These are phyloP conservation scores for Neostapfia colusana DNA, from an alignment of 176 grass and related monocot genomes.

Conservation along the genomic window DNA sequence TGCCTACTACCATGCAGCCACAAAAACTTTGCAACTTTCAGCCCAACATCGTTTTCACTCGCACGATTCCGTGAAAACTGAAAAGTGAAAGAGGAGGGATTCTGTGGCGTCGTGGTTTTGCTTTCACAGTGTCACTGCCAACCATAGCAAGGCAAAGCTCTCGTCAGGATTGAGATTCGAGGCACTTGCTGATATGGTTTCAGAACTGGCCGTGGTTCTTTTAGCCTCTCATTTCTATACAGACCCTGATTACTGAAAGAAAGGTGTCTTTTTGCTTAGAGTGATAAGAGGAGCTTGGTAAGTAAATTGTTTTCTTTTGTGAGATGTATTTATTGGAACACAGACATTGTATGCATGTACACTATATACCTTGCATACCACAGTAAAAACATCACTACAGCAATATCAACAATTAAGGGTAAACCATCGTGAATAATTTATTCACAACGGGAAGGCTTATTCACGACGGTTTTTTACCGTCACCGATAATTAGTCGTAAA, in stretches of 20 bases:
- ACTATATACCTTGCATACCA: background rate
- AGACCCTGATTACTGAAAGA: background rate
- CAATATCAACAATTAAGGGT: too few relatives aligned
- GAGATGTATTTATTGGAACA: background rate
- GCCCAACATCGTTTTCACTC: constrained; percentile 25
- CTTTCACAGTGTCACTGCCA: constrained; percentile 11
- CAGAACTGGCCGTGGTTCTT: background rate
- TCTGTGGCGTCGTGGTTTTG: constrained; percentile 10
- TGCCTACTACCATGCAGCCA: background rate
- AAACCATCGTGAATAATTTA: too few relatives aligned
- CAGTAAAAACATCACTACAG: background rate
- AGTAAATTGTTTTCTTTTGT: background rate
- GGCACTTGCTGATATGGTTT: background rate
- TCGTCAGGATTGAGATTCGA: constrained; percentile 15
- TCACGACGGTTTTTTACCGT: too few relatives aligned
- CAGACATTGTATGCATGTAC: background rate
- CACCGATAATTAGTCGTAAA: too few relatives aligned
- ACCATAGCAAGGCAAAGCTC: background rate
- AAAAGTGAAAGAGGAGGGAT: background rate
- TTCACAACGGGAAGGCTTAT: too few relatives aligned
- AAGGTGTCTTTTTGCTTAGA: background rate
- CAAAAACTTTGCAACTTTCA: constrained; percentile 1
- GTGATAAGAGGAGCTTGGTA: background rate
- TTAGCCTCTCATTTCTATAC: background rate
- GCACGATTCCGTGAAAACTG: constrained; percentile 4